A percentile compares a stretch with the other conserved stretches of the same genome.
Evolutionary conservation across 2,329 filamentous ascomycete species (phyloP).

Genomic region (Calycina marina): DNA sequence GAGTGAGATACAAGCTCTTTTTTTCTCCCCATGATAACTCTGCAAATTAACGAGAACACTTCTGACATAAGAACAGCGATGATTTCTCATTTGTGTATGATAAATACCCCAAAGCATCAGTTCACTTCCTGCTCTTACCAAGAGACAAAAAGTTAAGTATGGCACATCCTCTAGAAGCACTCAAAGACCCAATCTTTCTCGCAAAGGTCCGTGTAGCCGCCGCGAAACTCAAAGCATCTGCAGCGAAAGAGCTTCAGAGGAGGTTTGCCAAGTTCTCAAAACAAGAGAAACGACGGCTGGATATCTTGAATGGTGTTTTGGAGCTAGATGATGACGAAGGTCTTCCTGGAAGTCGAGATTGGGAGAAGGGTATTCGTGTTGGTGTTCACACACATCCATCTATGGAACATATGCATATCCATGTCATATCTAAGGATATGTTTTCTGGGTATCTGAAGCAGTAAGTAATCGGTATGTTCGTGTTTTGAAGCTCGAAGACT

Average conservation of each 20-base stretch:
- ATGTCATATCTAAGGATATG: conserved; percentile 73
- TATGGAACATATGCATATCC: conserved; percentile 86
- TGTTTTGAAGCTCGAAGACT: not conserved
- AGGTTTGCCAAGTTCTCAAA: conserved; percentile 48
- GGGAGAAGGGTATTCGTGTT: conserved; percentile 55
- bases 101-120: conserved; percentile 67
- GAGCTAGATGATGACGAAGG: conserved; percentile 31
- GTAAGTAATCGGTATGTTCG: not conserved
- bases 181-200: conserved; percentile 58
- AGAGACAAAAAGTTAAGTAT: conserved; percentile 27
- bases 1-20: too few relatives aligned
- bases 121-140: conserved; percentile 82
- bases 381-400: conserved; percentile 80
- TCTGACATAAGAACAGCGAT: too few relatives aligned
- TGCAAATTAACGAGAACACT: too few relatives aligned
- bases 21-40: too few relatives aligned
- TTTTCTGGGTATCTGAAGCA: conserved; percentile 58
- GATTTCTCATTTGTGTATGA: conserved; percentile 69
- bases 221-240: conserved; percentile 44
- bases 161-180: conserved; percentile 63
- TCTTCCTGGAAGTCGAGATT: conserved; percentile 63
- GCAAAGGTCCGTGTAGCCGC: conserved; percentile 45
- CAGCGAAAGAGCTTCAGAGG: conserved; percentile 60
- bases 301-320: conserved; percentile 45
- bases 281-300: conserved; percentile 45